Evolutionary conservation across 192 early-diverging fungal genomes (phyloP), one percentile per base, ranked within the genome.

Genomic region (Pilobolus umbonatus): DNA sequence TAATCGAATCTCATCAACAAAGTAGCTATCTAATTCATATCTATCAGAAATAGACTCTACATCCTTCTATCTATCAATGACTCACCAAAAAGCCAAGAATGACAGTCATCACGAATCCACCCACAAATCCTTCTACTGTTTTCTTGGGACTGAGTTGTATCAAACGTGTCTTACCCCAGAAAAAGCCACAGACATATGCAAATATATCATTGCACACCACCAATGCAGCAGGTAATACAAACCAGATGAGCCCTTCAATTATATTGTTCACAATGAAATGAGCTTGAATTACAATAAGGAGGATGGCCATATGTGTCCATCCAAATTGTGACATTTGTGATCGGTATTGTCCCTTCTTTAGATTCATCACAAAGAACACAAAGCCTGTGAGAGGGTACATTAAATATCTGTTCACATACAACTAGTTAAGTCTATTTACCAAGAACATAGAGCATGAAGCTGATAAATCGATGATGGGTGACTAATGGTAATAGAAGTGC

Each of bases 231-330:
- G 96, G 96, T 43, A 98, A 60, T 49, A 98, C 75, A 78, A 98
- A 95, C 95, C 95, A 98, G 56, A 98, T 89, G 66, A 98, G 77
- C 31, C 95, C 95, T 75, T 96, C 93, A 69, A 98, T 90, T 64
- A 98, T 93, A 75, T 98, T 98, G 71, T 96, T 92, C 68, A 96
- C 85, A 71, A 96, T 94, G 64, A 93, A 96, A 69, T 98, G 94
- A 63, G 88, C 90, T 70, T 94, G 92, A 62, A 88, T 76, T 36
- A 98, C 92, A 32, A 98, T 93, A 10, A 98, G 71, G 32, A 94
- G 76, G 55, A 98, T 68, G 5, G 91, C 86, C 94, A 98, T 96
- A 69, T 98, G 96, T 19, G 94, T 98, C 94, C 93, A 95, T 28
- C 86, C 90, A 71, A 98, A 98, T 73, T 96, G 94, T 6, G 84